These are phyloP conservation scores for Hypoxylon trugodes DNA, from an alignment of 495 filamentous ascomycete species.

Conservation along the genomic window DNA sequence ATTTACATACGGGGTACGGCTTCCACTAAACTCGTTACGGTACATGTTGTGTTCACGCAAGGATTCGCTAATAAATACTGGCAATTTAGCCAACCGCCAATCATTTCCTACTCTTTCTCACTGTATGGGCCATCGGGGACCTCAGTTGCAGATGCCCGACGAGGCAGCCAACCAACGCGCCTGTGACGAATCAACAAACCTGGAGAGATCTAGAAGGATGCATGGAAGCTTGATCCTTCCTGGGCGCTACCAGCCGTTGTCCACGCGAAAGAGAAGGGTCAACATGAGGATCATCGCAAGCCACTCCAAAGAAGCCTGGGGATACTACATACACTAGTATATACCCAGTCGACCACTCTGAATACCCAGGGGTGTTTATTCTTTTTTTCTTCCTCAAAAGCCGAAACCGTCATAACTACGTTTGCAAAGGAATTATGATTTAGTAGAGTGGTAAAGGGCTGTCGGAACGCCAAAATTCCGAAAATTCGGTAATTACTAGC, in stretches of 20 bases:
- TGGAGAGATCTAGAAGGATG: conserved; percentile 36
- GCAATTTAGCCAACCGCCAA: conserved; percentile 20
- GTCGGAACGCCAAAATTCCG: conserved; percentile 38
- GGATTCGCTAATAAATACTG: conserved; percentile 33
- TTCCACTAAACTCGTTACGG: conserved; percentile 13
- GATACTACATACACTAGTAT: conserved; percentile 1
- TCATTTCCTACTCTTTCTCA: conserved; percentile 18
- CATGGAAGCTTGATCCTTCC: conserved; percentile 29
- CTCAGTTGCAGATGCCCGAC: conserved; percentile 37
- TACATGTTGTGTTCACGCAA: conserved; percentile 17
- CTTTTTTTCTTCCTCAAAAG: too few relatives aligned
- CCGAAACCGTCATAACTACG: too few relatives aligned
- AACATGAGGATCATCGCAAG: conserved; percentile 34
- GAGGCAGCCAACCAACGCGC: conserved; percentile 39
- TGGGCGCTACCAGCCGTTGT: conserved; percentile 20
- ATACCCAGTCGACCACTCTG: neutral
- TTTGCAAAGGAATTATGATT: too few relatives aligned
- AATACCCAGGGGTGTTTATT: neutral
- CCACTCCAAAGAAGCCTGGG: conserved; percentile 14
- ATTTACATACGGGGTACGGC: conserved; percentile 20
- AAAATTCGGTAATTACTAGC: conserved; percentile 33
- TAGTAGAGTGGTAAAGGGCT: too few relatives aligned
- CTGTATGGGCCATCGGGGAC: conserved; percentile 29
- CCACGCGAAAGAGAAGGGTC: neutral
- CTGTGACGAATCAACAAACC: conserved; percentile 14